Conservation (phyloP, 2,329 filamentous ascomycete species). For the Ascochyta rabiei region DNA sequence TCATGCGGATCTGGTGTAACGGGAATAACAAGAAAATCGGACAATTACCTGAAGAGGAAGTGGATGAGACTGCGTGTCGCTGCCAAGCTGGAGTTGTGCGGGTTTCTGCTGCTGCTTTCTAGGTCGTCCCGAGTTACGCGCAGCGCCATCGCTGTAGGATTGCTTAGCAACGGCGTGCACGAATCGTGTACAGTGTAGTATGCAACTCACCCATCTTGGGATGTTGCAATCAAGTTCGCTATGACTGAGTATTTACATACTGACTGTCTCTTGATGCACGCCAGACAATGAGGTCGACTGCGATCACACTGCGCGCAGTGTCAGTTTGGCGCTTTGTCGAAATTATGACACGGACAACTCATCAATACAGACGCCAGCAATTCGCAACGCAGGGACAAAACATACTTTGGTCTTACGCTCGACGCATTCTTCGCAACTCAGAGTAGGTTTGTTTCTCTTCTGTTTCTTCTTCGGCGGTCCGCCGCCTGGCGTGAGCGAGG, state of each 20-base stretch:
- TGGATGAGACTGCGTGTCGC: slow-evolving; percentile 28
- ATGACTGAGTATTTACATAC: slow-evolving; percentile 77
- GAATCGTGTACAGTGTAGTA: not conserved
- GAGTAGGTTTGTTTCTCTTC: slow-evolving; percentile 82
- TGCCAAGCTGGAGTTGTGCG: slow-evolving; percentile 27
- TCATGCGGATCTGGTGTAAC: slow-evolving; percentile 16
- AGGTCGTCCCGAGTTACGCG: slow-evolving; percentile 32
- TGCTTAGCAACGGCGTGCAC: slow-evolving; percentile 32
- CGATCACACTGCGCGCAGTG: slow-evolving; percentile 68
- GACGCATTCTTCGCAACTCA: slow-evolving; percentile 80
- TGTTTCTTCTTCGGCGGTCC: slow-evolving; percentile 70
- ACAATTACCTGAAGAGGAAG: slow-evolving; percentile 38
- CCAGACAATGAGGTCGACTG: slow-evolving; percentile 62
- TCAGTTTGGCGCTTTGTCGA: slow-evolving; percentile 16
- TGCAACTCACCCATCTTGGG: slow-evolving; percentile 62
- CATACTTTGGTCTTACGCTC: slow-evolving; percentile 80
- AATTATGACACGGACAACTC: slow-evolving; percentile 8
- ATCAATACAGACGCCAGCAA: not conserved
- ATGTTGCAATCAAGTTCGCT: slow-evolving; percentile 68
- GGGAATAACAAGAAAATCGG: slow-evolving; percentile 22
- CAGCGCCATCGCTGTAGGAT: slow-evolving; percentile 31
- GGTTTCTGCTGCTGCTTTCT: slow-evolving; percentile 40
- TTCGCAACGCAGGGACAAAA: slow-evolving; percentile 1
- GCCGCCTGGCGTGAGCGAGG: slow-evolving; percentile 19
- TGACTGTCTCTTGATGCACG: slow-evolving; percentile 77